These are phyloP conservation scores for Globisporangium iwayamae DNA, from an alignment of 352 stramenopile species.

Conservation along the genomic window DNA sequence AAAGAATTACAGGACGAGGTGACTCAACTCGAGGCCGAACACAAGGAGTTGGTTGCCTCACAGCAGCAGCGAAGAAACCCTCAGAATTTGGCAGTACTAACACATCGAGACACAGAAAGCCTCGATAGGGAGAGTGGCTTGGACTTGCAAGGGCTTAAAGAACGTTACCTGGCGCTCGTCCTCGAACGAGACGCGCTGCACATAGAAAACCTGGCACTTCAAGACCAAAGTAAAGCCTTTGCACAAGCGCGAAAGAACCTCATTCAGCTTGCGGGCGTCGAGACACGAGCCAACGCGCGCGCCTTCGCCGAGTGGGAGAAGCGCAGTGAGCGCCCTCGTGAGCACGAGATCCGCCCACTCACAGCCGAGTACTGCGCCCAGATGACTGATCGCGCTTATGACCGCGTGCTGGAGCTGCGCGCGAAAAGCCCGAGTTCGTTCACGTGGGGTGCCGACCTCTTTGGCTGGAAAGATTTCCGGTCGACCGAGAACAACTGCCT, in stretches of 20 bases:
- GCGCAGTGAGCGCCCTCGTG: background rate
- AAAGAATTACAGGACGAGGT: constrained; percentile 2
- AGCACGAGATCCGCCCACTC: background rate
- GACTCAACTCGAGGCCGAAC: background rate
- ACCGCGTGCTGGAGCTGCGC: background rate
- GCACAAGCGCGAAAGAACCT: background rate
- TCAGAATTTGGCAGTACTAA: background rate
- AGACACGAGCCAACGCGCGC: constrained; percentile 6
- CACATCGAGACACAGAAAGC: too few relatives aligned
- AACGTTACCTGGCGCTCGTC: background rate
- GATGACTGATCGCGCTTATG: constrained; percentile 6
- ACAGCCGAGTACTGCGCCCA: constrained; percentile 14
- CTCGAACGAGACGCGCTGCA: background rate
- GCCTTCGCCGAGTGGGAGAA: constrained; percentile 1
- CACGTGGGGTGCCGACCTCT: constrained; percentile 16
- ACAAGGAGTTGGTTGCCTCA: background rate
- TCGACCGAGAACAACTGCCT: constrained; percentile 8
- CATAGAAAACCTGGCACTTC: background rate
- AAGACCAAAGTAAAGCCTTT: background rate
- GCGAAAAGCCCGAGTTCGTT: background rate
- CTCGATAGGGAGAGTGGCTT: background rate
- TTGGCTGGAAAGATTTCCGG: constrained; percentile 16
- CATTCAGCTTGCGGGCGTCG: background rate
- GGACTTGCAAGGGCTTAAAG: background rate
- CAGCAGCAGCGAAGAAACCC: background rate